Conservation (phyloP, 306 rosid species). For the Sphenostylis stenocarpa region DNA sequence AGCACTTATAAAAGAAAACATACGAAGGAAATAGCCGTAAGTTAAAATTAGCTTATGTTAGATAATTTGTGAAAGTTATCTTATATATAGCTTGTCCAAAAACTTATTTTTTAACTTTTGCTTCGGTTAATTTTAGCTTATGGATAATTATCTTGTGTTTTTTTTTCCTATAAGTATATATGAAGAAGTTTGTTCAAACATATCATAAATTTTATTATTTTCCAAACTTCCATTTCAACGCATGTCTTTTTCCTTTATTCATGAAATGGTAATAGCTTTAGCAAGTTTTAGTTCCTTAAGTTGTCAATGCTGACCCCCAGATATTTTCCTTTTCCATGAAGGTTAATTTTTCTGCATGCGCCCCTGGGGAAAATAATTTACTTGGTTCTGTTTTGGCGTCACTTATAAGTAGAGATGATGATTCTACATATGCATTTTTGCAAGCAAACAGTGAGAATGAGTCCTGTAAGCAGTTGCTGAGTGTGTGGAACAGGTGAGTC, state of each 20-base stretch:
- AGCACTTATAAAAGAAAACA: too few species aligned
- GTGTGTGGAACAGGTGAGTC: constrained; percentile 75
- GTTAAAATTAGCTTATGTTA: too few species aligned
- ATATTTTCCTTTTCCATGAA: constrained; percentile 34
- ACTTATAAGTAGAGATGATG: constrained; percentile 43
- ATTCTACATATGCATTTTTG: constrained; percentile 58
- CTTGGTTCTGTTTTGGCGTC: constrained; percentile 69
- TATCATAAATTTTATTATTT: not conserved
- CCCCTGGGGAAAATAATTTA: constrained; percentile 49
- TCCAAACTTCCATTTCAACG: not conserved
- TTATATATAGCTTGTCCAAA: not conserved
- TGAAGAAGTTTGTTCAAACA: not conserved
- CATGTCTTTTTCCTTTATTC: not conserved
- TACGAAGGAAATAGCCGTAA: too few species aligned
- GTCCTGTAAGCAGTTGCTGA: constrained; percentile 59
- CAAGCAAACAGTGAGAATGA: constrained; percentile 59
- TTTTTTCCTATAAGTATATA: too few species aligned
- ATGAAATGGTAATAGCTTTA: constrained; percentile 18
- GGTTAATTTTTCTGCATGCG: constrained; percentile 50
- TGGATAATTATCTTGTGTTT: too few species aligned
- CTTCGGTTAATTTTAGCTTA: too few species aligned
- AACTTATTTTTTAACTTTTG: too few species aligned
- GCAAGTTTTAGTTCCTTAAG: constrained; percentile 23
- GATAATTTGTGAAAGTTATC: too few species aligned
- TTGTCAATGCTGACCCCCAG: constrained; percentile 18